Percentiles rank a stretch among this genome's conserved stretches.
Evolutionary conservation across 2,329 filamentous ascomycete genomes (phyloP).

Genomic region (Pseudogymnoascus sp.): DNA sequence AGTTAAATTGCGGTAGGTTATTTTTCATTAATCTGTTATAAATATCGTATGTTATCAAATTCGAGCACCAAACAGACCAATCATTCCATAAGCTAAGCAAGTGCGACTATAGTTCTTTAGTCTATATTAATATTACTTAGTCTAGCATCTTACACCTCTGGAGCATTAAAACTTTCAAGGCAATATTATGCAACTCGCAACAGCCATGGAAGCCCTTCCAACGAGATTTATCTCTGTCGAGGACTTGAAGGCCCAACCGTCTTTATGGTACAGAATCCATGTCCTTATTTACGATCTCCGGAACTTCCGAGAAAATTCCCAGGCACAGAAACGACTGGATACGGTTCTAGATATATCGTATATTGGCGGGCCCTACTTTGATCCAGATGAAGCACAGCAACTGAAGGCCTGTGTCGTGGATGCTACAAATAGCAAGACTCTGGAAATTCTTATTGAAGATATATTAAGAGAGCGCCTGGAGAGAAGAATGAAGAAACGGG

Average conservation of each 20-base stretch:
- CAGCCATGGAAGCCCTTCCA: background rate
- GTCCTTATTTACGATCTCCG: constrained; percentile 16
- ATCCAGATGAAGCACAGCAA: constrained; percentile 2
- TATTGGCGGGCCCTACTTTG: constrained; percentile 15
- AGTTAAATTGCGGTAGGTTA: background rate
- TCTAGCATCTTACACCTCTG: background rate
- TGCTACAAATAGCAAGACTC: constrained; percentile 14
- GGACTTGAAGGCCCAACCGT: background rate
- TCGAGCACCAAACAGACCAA: background rate
- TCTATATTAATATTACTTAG: background rate
- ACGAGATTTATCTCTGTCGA: background rate
- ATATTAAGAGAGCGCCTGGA: constrained; percentile 22
- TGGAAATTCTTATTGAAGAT: constrained; percentile 19
- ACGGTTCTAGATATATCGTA: constrained; percentile 13
- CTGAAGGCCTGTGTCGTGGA: constrained; percentile 10
- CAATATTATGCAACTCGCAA: background rate
- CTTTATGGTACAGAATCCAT: constrained; percentile 16
- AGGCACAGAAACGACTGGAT: constrained; percentile 13
- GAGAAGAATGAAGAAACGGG: constrained; percentile 26
- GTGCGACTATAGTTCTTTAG: background rate
- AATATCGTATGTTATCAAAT: background rate
- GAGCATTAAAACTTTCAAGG: background rate
- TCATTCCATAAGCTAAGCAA: background rate
- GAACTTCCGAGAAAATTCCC: constrained; percentile 12
- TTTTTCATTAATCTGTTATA: background rate